Evolutionary conservation across 1,139 yeast genomes (phyloP).

Genomic region (Saccharomyces uvarum): DNA sequence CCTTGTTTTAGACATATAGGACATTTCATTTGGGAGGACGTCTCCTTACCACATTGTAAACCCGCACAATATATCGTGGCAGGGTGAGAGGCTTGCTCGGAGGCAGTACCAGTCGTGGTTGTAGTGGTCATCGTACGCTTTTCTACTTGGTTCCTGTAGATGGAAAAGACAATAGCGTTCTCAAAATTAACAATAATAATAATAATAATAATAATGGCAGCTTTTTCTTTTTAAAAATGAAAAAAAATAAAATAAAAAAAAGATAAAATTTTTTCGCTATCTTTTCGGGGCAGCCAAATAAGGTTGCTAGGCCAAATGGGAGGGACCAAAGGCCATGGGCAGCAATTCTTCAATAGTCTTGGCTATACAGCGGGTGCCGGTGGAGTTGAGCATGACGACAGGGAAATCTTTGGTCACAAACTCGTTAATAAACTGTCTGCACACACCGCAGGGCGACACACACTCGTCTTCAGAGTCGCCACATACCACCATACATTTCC

Average conservation of each 20-base stretch:
- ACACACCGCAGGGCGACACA: conserved; percentile 88
- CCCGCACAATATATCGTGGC: conserved; percentile 47
- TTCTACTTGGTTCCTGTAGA: conserved; percentile 5
- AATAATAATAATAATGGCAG: neutral
- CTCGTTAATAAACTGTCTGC: conserved; percentile 82
- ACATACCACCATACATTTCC: conserved; percentile 42
- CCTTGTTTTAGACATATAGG: conserved; percentile 83
- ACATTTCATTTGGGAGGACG: conserved; percentile 72
- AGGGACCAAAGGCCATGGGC: conserved; percentile 83
- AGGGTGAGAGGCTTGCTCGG: neutral
- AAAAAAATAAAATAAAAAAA: neutral
- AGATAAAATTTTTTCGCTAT: neutral
- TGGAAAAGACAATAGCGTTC: neutral
- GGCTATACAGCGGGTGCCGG: conserved; percentile 40
- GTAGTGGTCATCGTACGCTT: conserved; percentile 3
- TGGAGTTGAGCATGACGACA: conserved; percentile 52
- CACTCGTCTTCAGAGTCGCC: conserved; percentile 56
- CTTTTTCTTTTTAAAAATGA: neutral
- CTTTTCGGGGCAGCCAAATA: neutral
- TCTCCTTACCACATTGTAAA: conserved; percentile 75
- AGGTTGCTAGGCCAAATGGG: neutral
- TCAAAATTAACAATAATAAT: neutral
- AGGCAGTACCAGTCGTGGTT: neutral
- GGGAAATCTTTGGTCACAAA: conserved; percentile 44
- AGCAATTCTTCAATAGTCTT: conserved; percentile 55